Percentiles rank a stretch among this genome's conserved stretches.
Conservation (phyloP, 2,329 filamentous ascomycete genomes). For the Alternaria arbusti region DNA sequence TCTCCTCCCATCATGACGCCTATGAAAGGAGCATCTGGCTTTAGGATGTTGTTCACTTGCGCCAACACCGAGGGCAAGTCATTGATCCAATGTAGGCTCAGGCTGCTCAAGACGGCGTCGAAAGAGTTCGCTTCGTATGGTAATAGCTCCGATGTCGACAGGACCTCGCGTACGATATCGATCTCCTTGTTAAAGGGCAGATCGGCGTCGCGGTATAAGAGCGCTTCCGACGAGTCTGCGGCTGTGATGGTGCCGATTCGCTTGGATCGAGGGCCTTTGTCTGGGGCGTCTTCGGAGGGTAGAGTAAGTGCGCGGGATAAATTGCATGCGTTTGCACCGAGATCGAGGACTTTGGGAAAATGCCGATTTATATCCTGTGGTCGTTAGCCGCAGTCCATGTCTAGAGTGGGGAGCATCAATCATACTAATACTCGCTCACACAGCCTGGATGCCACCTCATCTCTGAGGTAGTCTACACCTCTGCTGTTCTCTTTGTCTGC, state of each 20-base stretch:
- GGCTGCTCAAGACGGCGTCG: conserved; percentile 86
- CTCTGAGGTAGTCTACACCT: conserved; percentile 88
- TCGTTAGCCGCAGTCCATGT: conserved; percentile 12
- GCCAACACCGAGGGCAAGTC: conserved; percentile 84
- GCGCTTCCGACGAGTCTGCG: conserved; percentile 77
- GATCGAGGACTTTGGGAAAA: conserved; percentile 84
- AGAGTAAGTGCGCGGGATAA: conserved; percentile 79
- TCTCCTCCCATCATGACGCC: conserved; percentile 97
- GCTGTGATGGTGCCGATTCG: conserved; percentile 78
- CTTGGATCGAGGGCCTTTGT: conserved; percentile 70
- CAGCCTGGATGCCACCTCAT: conserved; percentile 84
- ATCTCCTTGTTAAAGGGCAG: conserved; percentile 77
- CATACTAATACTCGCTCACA: conserved; percentile 82
- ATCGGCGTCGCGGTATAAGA: conserved; percentile 81
- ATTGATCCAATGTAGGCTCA: conserved; percentile 97
- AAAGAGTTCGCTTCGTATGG: conserved; percentile 80
- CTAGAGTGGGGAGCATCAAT: conserved; percentile 5
- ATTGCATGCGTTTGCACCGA: conserved; percentile 95
- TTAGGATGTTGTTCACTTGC: conserved; percentile 85
- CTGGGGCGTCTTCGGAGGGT: conserved; percentile 65
- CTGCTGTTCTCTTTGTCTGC: conserved; percentile 72
- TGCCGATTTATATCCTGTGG: conserved; percentile 87
- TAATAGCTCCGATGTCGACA: conserved; percentile 76
- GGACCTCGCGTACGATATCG: conserved; percentile 73
- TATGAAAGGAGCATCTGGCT: conserved; percentile 89